Conservation (phyloP, 2,329 filamentous ascomycete species). For the Thermomyces lanuginosus region DNA sequence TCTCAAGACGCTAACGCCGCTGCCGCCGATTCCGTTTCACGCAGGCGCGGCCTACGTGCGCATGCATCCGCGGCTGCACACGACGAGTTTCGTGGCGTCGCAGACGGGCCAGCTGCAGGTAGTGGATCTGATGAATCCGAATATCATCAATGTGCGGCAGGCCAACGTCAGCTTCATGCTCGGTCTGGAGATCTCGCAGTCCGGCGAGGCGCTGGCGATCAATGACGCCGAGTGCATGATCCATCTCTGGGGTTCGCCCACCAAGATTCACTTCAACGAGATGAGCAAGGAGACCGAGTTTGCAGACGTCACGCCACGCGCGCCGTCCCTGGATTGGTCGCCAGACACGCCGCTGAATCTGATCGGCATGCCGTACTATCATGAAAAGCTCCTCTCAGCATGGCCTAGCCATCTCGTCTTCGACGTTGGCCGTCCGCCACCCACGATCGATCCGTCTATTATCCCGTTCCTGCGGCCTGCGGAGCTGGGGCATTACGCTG, state of each 20-base stretch:
- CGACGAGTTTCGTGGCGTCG: slow-evolving; percentile 84
- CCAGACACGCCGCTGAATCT: slow-evolving; percentile 64
- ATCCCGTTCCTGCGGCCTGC: slow-evolving; percentile 51
- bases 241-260: slow-evolving; percentile 75
- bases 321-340: slow-evolving; percentile 51
- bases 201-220: slow-evolving; percentile 69
- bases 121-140: slow-evolving; percentile 86
- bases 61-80: slow-evolving; percentile 91
- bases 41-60: slow-evolving; percentile 85
- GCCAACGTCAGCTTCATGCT: slow-evolving; percentile 63
- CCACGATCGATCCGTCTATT: slow-evolving; percentile 55
- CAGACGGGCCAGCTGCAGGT: slow-evolving; percentile 89
- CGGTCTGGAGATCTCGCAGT: slow-evolving; percentile 72
- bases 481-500: slow-evolving; percentile 63
- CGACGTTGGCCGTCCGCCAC: slow-evolving; percentile 69
- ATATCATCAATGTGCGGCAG: slow-evolving; percentile 70
- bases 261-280: slow-evolving; percentile 76
- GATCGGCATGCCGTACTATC: slow-evolving; percentile 85
- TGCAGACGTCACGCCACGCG: slow-evolving; percentile 48
- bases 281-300: slow-evolving; percentile 63
- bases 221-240: slow-evolving; percentile 64
- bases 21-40: slow-evolving; percentile 82
- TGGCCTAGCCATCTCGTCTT: slow-evolving; percentile 76
- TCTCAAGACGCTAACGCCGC: slow-evolving; percentile 71
- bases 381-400: slow-evolving; percentile 69